Percentiles rank a stretch among this genome's conserved stretches.
These are phyloP conservation scores for Termitomyces heimii DNA, from an alignment of 768 basidiomycete species.

Conservation along the genomic window DNA sequence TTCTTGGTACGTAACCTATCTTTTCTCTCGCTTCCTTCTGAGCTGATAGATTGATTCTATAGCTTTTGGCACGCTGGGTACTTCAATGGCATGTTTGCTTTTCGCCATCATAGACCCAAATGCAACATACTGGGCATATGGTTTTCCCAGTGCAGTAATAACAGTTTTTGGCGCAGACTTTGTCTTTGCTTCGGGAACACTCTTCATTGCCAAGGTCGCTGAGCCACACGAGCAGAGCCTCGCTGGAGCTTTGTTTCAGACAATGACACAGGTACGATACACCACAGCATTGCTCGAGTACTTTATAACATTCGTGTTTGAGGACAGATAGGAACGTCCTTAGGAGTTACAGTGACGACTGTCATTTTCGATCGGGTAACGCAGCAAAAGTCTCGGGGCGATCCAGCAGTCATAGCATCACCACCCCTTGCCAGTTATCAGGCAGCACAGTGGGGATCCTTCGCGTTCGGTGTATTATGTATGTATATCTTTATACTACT, in stretches of 20 bases:
- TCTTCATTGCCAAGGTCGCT: slow-evolving; percentile 68
- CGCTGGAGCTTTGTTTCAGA: slow-evolving; percentile 72
- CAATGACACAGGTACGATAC: slow-evolving; percentile 57
- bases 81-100: slow-evolving; percentile 51
- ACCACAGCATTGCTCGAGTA: neutral
- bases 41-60: neutral
- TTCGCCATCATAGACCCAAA: slow-evolving; percentile 61
- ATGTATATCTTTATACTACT: neutral
- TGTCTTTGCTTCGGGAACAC: slow-evolving; percentile 64
- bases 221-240: slow-evolving; percentile 69
- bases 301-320: neutral
- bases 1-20: slow-evolving; percentile 43
- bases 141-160: slow-evolving; percentile 61
- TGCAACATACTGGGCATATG: slow-evolving; percentile 66
- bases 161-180: slow-evolving; percentile 77
- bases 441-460: slow-evolving; percentile 59
- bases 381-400: slow-evolving; percentile 18
- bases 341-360: slow-evolving; percentile 68
- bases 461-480: slow-evolving; percentile 60
- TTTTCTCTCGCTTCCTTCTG: neutral
- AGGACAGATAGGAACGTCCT: slow-evolving; percentile 54
- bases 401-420: slow-evolving; percentile 19
- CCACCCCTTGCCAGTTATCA: slow-evolving; percentile 45
- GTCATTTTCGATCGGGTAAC: slow-evolving; percentile 63
- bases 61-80: slow-evolving; percentile 48